Conservation (phyloP, 2,329 filamentous ascomycete species). For the Fusarium bactridioides region DNA sequence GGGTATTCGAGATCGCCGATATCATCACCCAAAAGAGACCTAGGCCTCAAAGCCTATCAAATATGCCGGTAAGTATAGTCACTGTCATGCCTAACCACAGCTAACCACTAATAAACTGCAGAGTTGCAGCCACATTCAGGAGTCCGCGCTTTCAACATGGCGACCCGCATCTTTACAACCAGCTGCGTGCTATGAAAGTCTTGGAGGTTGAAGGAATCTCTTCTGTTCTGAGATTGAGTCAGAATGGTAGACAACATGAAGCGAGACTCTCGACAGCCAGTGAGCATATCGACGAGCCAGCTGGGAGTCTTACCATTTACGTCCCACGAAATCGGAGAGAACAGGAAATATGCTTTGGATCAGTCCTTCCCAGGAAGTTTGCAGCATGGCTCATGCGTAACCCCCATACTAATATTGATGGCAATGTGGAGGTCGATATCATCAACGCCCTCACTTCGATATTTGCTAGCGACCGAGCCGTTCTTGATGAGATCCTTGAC, state of each 20-base stretch:
- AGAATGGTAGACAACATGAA: not conserved
- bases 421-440: not conserved
- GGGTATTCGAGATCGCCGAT: not conserved
- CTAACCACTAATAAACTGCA: not conserved
- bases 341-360: slow-evolving; percentile 25
- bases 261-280: not conserved
- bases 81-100: fast-evolving
- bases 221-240: slow-evolving; percentile 1
- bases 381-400: slow-evolving; percentile 20
- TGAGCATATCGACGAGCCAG: slow-evolving; percentile 17
- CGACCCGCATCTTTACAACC: not conserved
- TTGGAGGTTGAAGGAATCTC: slow-evolving; percentile 18
- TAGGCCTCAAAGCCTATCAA: slow-evolving; percentile 23
- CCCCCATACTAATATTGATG: not conserved
- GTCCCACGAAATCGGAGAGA: slow-evolving; percentile 3
- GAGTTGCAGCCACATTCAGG: slow-evolving; percentile 24
- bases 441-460: slow-evolving; percentile 22
- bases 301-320: slow-evolving; percentile 10
- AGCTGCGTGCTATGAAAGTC: slow-evolving; percentile 13
- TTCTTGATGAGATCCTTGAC: slow-evolving; percentile 15
- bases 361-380: slow-evolving; percentile 21
- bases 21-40: not conserved
- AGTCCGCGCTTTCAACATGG: slow-evolving; percentile 9
- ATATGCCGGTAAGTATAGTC: slow-evolving; percentile 10
- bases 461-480: slow-evolving; percentile 8